Percentiles rank a stretch among this genome's conserved stretches.
Evolutionary conservation across 139 green algal species (phyloP).

Genomic region (Chlorella sorokiniana): DNA sequence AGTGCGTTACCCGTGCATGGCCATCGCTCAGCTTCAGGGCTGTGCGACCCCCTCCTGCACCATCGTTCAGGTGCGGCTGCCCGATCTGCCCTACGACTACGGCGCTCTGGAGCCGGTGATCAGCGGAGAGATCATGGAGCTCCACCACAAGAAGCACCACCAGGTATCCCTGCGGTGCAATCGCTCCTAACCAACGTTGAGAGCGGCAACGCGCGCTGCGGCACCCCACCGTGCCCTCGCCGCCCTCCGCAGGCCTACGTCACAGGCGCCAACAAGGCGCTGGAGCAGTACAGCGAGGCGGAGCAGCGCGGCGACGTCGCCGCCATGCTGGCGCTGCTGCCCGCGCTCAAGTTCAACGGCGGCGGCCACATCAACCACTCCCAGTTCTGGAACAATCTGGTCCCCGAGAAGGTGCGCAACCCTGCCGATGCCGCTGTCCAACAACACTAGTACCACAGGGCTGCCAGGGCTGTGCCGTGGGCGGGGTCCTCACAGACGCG

Average conservation of each 20-base stretch:
- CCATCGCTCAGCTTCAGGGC: background rate
- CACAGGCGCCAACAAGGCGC: slow-evolving; percentile 82
- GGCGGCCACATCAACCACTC: slow-evolving; percentile 97
- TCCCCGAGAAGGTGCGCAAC: slow-evolving; percentile 71
- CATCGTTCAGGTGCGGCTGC: slow-evolving; percentile 62
- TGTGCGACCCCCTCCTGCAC: no score
- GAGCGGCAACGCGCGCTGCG: background rate
- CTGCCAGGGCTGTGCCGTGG: background rate
- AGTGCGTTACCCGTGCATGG: background rate
- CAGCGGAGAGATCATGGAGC: slow-evolving; percentile 94
- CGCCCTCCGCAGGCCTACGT: slow-evolving; percentile 72
- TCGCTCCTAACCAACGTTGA: background rate
- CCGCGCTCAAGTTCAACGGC: slow-evolving; percentile 95
- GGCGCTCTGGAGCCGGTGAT: slow-evolving; percentile 90
- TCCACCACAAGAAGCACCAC: slow-evolving; percentile 96
- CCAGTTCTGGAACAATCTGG: slow-evolving; percentile 97
- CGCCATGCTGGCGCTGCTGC: slow-evolving; percentile 84
- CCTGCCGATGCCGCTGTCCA: background rate
- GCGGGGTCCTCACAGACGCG: background rate
- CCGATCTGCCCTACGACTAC: slow-evolving; percentile 94
- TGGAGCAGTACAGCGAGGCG: slow-evolving; percentile 79
- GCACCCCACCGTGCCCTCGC: background rate
- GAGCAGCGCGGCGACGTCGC: slow-evolving; percentile 76
- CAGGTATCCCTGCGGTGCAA: slow-evolving; percentile 30
- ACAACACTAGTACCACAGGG: background rate